A percentile compares a stretch with the other conserved stretches of the same genome.
phyloP scores from a whole-genome alignment of 1,284 basidiomycete genomes.

The Boletus mariae region DNA sequence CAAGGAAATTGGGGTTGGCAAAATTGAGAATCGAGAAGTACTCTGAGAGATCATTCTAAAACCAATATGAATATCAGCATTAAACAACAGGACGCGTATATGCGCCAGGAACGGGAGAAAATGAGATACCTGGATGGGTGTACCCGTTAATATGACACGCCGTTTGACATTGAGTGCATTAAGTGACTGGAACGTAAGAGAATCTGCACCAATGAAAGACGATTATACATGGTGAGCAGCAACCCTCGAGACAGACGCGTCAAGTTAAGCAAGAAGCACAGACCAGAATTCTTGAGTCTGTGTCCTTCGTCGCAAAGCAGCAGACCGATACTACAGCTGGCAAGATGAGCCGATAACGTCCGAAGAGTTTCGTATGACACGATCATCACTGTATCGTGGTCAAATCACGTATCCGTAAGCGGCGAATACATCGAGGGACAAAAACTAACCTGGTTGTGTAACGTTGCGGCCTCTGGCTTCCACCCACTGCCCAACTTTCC shows the following conservation, averaged over 20 bases:
- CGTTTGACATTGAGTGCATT: slow-evolving; percentile 85
- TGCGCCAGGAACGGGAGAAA: neutral
- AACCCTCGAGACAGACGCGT: neutral
- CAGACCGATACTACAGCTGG: slow-evolving; percentile 81
- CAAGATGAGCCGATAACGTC: slow-evolving; percentile 74
- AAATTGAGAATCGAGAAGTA: slow-evolving; percentile 97
- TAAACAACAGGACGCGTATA: slow-evolving; percentile 4
- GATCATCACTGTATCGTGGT: slow-evolving; percentile 78
- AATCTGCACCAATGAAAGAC: slow-evolving; percentile 50
- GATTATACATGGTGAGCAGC: slow-evolving; percentile 11
- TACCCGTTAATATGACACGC: slow-evolving; percentile 96
- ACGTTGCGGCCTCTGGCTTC: slow-evolving; percentile 82
- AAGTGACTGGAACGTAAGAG: slow-evolving; percentile 85
- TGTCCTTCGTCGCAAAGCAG: slow-evolving; percentile 97
- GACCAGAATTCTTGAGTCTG: slow-evolving; percentile 93
- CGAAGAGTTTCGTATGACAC: slow-evolving; percentile 97
- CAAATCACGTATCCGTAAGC: neutral
- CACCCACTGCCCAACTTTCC: slow-evolving; percentile 83
- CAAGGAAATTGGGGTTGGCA: slow-evolving; percentile 94
- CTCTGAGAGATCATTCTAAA: slow-evolving; percentile 91
- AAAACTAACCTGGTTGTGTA: slow-evolving; percentile 74
- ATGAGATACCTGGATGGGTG: slow-evolving; percentile 78
- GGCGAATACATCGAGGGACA: neutral
- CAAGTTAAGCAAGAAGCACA: slow-evolving; percentile 22
- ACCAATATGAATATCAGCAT: neutral